A percentile compares a stretch with the other conserved stretches of the same genome.
Evolutionary conservation across 129 eudicot genomes (phyloP).

Genomic region (Chrysanthemum seticuspe): DNA sequence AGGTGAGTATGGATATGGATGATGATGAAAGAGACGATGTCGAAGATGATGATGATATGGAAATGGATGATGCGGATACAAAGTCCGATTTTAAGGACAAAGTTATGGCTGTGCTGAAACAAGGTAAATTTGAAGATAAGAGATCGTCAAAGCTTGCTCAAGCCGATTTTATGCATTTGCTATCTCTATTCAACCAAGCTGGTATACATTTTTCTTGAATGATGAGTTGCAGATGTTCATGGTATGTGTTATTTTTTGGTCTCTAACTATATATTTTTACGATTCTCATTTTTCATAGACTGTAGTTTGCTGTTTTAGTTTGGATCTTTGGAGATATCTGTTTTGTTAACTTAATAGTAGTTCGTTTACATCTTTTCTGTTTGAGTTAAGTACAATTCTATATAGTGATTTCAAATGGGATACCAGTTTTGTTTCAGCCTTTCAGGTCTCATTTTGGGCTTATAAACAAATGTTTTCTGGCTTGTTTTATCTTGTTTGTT

Average conservation of each 20-base stretch:
- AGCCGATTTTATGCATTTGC: conserved; percentile 81
- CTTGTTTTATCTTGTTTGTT: too few relatives aligned
- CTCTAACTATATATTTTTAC: neutral
- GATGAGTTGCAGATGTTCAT: conserved; percentile 10
- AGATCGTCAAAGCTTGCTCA: conserved; percentile 87
- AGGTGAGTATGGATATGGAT: conserved; percentile 44
- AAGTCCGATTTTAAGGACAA: conserved; percentile 66
- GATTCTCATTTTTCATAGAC: neutral
- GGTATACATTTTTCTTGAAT: conserved; percentile 78
- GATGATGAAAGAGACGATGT: conserved; percentile 46
- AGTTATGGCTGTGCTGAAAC: conserved; percentile 56
- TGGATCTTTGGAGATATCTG: conserved; percentile 3
- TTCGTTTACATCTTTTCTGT: neutral
- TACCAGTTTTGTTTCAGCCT: too few relatives aligned
- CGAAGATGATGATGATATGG: conserved; percentile 55
- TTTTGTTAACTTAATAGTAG: neutral
- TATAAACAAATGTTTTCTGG: too few relatives aligned
- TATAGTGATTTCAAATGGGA: too few relatives aligned
- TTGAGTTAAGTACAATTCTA: neutral
- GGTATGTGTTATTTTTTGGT: conserved; percentile 1
- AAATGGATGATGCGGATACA: conserved; percentile 49
- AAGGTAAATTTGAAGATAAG: conserved; percentile 60
- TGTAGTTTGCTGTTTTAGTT: neutral
- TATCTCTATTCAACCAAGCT: conserved; percentile 74
- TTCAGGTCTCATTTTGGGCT: neutral